phyloP scores from a whole-genome alignment of 2,329 filamentous ascomycete genomes.

The Plenodomus lindquistii region DNA sequence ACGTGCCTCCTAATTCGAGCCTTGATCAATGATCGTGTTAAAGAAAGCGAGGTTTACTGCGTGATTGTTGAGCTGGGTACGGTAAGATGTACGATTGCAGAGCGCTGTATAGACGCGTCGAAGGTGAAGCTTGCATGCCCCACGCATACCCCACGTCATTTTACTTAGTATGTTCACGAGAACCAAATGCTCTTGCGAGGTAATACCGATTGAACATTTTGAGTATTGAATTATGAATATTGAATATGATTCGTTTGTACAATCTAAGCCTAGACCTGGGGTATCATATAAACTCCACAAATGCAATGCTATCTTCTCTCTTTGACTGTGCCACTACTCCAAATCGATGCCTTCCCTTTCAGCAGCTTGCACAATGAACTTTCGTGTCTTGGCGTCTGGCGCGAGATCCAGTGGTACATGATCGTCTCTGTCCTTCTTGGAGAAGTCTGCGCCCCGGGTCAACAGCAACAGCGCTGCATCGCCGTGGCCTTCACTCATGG shows the following conservation, averaged over 20 bases:
- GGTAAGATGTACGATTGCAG: background rate
- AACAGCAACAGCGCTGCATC: constrained; percentile 82
- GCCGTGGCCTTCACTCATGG: constrained; percentile 73
- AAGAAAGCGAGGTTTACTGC: background rate
- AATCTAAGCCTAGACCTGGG: constrained; percentile 8
- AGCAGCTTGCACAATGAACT: constrained; percentile 75
- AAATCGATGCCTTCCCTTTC: constrained; percentile 83
- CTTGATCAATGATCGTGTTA: background rate
- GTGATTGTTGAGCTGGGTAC: too few relatives aligned
- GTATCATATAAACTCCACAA: constrained; percentile 16
- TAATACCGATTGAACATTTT: too few relatives aligned
- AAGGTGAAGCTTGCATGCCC: background rate
- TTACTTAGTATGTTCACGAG: too few relatives aligned
- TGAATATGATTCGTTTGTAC: background rate
- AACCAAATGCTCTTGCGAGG: too few relatives aligned
- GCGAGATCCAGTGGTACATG: constrained; percentile 76
- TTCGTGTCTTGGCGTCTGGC: constrained; percentile 81
- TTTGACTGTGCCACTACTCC: constrained; percentile 17
- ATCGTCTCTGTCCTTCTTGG: constrained; percentile 75
- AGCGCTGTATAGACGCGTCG: background rate
- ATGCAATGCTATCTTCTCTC: constrained; percentile 4
- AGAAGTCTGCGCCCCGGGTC: constrained; percentile 80
- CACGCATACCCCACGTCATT: too few relatives aligned
- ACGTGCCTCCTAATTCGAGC: background rate
- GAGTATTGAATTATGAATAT: too few relatives aligned